Conservation (phyloP, 257 asterid species). For the Thymus quinquecostatus region DNA sequence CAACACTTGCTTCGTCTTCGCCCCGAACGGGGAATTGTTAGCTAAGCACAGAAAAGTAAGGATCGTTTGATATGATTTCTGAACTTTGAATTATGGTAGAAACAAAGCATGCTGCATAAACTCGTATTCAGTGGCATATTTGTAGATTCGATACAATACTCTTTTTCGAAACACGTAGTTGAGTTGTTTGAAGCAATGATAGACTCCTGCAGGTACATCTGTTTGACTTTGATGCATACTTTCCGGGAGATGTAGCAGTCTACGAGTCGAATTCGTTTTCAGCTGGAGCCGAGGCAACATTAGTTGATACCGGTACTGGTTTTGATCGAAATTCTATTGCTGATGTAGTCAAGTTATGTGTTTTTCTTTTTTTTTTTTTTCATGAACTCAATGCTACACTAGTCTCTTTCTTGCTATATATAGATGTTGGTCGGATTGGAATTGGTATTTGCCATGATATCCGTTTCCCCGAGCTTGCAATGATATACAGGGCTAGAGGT, state of each 20-base stretch:
- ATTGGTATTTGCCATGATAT: constrained; percentile 56
- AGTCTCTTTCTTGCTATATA: neutral
- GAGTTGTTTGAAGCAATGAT: too few species aligned
- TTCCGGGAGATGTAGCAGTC: neutral
- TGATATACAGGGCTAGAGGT: constrained; percentile 45
- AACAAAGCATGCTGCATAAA: too few species aligned
- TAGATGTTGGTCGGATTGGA: constrained; percentile 49
- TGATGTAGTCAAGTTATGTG: neutral
- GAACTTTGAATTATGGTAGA: too few species aligned
- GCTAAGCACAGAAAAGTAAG: constrained; percentile 51
- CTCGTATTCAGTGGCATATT: too few species aligned
- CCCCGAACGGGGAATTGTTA: neutral
- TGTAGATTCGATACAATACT: too few species aligned
- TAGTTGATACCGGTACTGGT: constrained; percentile 2
- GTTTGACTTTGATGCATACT: too few species aligned
- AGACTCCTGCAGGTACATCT: too few species aligned
- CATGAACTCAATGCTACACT: too few species aligned
- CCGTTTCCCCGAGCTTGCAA: constrained; percentile 53
- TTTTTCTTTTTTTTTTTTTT: too few species aligned
- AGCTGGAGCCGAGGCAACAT: neutral
- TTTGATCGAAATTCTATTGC: neutral
- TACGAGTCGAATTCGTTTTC: neutral
- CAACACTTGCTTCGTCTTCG: too few species aligned
- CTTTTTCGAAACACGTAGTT: too few species aligned
- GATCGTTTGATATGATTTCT: neutral